Evolutionary conservation across 1,284 basidiomycete species (phyloP).

Genomic region (Porphyrellus sp.): DNA sequence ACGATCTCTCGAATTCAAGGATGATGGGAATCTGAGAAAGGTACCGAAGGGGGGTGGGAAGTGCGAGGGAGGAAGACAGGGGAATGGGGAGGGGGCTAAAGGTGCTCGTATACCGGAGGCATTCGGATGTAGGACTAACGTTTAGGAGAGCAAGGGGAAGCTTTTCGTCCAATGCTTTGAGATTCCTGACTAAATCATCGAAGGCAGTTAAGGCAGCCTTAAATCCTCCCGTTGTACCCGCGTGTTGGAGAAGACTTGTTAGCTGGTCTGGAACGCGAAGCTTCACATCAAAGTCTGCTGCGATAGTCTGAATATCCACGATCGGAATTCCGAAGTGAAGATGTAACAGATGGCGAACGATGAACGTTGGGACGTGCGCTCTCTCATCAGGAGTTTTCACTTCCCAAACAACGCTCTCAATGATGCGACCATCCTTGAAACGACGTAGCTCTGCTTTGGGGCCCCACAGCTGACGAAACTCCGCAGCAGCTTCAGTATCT

Average conservation of each 20-base stretch:
- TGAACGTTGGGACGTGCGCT: constrained; percentile 70
- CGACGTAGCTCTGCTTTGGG: constrained; percentile 89
- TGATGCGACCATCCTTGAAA: constrained; percentile 94
- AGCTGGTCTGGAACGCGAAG: constrained; percentile 64
- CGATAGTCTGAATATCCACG: constrained; percentile 54
- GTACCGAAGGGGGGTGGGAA: constrained; percentile 62
- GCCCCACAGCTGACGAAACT: constrained; percentile 90
- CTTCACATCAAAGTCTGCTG: constrained; percentile 62
- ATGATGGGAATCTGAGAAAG: constrained; percentile 69
- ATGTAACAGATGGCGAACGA: constrained; percentile 73
- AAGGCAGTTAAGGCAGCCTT: constrained; percentile 78
- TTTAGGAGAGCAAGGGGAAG: constrained; percentile 82
- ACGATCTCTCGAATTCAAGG: constrained; percentile 88
- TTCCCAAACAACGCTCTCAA: constrained; percentile 94
- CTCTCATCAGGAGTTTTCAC: constrained; percentile 73
- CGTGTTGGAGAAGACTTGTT: constrained; percentile 46
- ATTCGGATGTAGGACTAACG: constrained; percentile 70
- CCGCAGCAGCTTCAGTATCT: constrained; percentile 48
- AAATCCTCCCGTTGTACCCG: constrained; percentile 61
- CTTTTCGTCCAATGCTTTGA: constrained; percentile 77
- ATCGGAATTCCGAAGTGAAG: constrained; percentile 69
- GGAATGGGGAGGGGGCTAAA: constrained; percentile 67
- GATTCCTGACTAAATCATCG: constrained; percentile 71
- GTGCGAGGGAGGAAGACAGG: constrained; percentile 42
- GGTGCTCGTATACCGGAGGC: constrained; percentile 80